Evolutionary conservation across 2,329 filamentous ascomycete genomes (phyloP).

Genomic region (Hymenoscyphus fructigenus): DNA sequence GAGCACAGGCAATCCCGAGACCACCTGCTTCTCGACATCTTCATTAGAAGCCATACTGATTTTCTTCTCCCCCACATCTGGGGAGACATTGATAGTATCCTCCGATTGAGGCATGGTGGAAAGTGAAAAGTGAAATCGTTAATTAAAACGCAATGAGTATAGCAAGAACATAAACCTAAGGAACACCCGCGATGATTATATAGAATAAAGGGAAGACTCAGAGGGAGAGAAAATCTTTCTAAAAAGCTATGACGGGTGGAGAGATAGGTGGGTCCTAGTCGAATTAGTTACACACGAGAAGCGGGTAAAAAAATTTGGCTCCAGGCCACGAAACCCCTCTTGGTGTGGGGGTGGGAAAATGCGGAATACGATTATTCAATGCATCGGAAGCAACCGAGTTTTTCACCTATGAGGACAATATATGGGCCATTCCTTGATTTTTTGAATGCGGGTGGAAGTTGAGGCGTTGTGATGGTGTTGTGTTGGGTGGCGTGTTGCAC

Average conservation of each 20-base stretch:
- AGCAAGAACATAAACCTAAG: neutral
- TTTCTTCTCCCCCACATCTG: slow-evolving; percentile 14
- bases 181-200: neutral
- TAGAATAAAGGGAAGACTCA: neutral
- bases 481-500: neutral
- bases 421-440: neutral
- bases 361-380: neutral
- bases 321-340: neutral
- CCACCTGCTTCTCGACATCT: slow-evolving; percentile 30
- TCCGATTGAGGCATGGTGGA: slow-evolving; percentile 21
- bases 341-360: neutral
- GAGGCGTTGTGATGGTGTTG: neutral
- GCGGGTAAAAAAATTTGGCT: neutral
- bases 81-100: slow-evolving; percentile 11
- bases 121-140: neutral
- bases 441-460: neutral
- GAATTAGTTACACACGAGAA: neutral
- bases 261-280: neutral
- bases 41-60: slow-evolving; percentile 19
- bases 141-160: neutral
- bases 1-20: slow-evolving; percentile 16
- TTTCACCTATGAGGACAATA: neutral
- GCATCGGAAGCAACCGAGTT: slow-evolving; percentile 1
- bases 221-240: neutral
- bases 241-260: neutral